phyloP scores from a whole-genome alignment of 257 asterid species.

The Nicotiana paniculata region DNA sequence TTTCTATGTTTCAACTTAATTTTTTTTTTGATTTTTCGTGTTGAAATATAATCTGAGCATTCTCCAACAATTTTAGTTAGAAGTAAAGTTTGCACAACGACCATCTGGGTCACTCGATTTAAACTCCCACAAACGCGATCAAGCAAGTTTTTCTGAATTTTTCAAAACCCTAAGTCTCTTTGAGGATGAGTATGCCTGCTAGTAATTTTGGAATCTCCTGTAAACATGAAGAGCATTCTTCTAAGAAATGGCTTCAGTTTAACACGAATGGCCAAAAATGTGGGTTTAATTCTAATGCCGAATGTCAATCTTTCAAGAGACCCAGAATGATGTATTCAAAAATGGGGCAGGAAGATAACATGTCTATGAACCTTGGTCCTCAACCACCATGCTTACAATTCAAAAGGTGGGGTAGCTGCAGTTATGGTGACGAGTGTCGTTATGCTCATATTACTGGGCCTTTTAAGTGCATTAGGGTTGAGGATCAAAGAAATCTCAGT shows the following conservation, averaged over 20 bases:
- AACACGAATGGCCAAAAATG: not conserved
- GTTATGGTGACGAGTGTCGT: slow-evolving; percentile 31
- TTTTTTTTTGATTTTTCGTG: not conserved
- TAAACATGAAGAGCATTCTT: not conserved
- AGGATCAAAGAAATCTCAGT: slow-evolving; percentile 9
- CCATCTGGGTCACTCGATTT: not conserved
- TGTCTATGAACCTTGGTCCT: slow-evolving; percentile 4
- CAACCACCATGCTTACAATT: slow-evolving; percentile 28
- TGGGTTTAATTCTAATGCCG: not conserved
- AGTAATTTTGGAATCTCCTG: not conserved
- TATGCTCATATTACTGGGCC: slow-evolving; percentile 24
- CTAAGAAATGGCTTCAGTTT: too few relatives aligned
- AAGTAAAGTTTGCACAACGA: not conserved
- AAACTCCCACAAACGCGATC: not conserved
- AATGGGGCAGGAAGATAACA: slow-evolving; percentile 17
- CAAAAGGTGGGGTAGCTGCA: slow-evolving; percentile 29
- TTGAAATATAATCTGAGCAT: not conserved
- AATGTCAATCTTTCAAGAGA: slow-evolving; percentile 10
- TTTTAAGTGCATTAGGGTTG: not conserved
- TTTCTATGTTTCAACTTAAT: not conserved
- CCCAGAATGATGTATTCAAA: slow-evolving; percentile 11
- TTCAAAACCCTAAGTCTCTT: not conserved
- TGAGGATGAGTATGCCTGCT: not conserved
- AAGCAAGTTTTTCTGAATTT: not conserved
- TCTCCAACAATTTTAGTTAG: not conserved